Evolutionary conservation across 176 grass and related monocot genomes (phyloP).

Genomic region (Oryza punctata): DNA sequence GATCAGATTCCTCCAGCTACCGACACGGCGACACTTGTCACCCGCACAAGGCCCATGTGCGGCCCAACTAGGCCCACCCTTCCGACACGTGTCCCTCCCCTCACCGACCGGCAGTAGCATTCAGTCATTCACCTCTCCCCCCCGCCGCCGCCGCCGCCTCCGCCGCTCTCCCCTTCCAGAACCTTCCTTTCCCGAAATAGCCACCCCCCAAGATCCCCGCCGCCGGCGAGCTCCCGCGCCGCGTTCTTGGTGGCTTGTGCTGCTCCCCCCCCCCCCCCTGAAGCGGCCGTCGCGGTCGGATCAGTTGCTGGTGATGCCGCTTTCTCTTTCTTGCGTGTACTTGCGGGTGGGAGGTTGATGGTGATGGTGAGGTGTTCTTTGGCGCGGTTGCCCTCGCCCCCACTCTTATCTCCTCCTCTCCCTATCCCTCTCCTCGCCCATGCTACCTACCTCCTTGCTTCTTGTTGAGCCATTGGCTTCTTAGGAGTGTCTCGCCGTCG

Average conservation of each 20-base stretch:
- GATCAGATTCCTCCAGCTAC: no score
- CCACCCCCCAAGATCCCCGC: not conserved
- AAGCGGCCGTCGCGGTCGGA: no score
- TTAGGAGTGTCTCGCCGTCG: not conserved
- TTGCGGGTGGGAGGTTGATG: not conserved
- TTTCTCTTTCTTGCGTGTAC: constrained; percentile 11
- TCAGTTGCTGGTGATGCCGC: not conserved
- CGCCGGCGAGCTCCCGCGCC: constrained; percentile 21
- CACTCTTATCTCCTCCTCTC: constrained; percentile 30
- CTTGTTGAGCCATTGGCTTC: not conserved
- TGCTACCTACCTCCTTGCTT: constrained; percentile 18
- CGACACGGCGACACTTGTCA: not conserved
- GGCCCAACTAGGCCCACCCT: constrained; percentile 11
- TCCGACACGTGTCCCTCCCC: constrained; percentile 3
- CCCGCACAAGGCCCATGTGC: not conserved
- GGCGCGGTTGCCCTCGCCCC: not conserved
- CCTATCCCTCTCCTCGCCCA: not conserved
- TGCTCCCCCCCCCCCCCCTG: no score
- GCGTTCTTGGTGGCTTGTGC: not conserved
- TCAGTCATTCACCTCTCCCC: constrained; percentile 1
- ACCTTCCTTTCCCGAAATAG: constrained; percentile 44
- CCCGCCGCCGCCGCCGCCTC: not conserved
- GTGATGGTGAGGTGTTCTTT: constrained; percentile 19
- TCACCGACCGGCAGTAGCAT: not conserved
- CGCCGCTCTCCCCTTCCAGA: constrained; percentile 43